These are phyloP conservation scores for Lagenaria siceraria DNA, from an alignment of 306 rosid species.

Conservation along the genomic window DNA sequence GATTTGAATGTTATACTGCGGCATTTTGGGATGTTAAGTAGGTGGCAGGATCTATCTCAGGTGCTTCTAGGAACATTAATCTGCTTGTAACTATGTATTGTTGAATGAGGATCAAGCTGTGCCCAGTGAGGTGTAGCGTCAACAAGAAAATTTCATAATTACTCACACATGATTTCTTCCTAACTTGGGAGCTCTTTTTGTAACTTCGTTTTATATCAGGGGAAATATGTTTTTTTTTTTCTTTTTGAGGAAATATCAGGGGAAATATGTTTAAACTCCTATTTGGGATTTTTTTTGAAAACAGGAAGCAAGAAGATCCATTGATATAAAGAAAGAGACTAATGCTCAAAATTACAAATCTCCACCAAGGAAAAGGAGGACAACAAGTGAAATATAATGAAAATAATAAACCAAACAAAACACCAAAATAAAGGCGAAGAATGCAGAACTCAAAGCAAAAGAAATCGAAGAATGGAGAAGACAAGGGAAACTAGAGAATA, in stretches of 20 bases:
- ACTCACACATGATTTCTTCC: neutral
- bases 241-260: too few species aligned
- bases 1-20: slow-evolving; percentile 62
- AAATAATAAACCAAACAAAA: too few species aligned
- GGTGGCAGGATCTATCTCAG: slow-evolving; percentile 51
- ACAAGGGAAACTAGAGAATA: too few species aligned
- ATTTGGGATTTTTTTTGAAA: neutral
- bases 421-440: too few species aligned
- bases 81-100: neutral
- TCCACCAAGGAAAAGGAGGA: too few species aligned
- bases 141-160: neutral
- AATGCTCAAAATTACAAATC: too few species aligned
- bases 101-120: neutral
- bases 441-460: too few species aligned
- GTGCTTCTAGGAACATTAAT: slow-evolving; percentile 19
- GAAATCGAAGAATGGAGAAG: too few species aligned
- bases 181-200: neutral
- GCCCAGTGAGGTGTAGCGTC: neutral
- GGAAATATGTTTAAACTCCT: neutral
- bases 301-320: too few species aligned
- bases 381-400: too few species aligned
- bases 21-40: slow-evolving; percentile 40
- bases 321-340: too few species aligned
- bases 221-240: neutral
- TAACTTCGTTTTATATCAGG: neutral